phyloP scores from a whole-genome alignment of 2,329 filamentous ascomycete species.

The Harringtonia aguacate region DNA sequence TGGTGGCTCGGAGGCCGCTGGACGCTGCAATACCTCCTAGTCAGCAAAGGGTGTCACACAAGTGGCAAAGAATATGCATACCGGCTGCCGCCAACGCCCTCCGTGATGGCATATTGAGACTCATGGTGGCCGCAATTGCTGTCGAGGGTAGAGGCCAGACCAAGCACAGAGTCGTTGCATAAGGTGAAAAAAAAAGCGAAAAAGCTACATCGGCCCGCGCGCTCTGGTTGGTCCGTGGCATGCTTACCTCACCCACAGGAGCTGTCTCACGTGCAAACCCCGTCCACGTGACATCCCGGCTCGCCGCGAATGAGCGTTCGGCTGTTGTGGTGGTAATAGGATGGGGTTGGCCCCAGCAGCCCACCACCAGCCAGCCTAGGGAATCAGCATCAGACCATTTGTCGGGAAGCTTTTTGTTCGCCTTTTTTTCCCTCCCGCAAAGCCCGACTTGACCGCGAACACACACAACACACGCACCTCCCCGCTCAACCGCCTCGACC shows the following conservation, averaged over 20 bases:
- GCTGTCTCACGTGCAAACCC: not conserved
- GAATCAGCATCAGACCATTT: constrained; percentile 15
- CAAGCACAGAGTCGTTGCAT: too few species aligned
- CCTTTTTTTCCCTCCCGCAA: constrained; percentile 9
- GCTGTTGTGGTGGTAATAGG: not conserved
- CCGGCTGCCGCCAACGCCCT: constrained; percentile 42
- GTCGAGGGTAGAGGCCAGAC: constrained; percentile 4
- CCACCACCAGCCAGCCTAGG: constrained; percentile 2
- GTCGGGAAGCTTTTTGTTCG: constrained; percentile 4
- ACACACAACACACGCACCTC: constrained; percentile 1
- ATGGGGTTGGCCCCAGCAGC: not conserved
- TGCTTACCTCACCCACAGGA: not conserved
- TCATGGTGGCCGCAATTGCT: constrained; percentile 38
- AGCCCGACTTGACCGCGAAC: not conserved
- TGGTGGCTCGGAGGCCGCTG: constrained; percentile 9
- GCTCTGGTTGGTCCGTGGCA: constrained; percentile 1
- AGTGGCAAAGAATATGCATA: not conserved
- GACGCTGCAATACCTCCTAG: constrained; percentile 4
- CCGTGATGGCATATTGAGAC: constrained; percentile 50
- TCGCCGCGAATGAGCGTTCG: constrained; percentile 3
- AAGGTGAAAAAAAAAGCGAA: not conserved
- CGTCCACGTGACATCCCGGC: constrained; percentile 9
- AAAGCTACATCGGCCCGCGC: not conserved
- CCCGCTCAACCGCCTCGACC: not conserved
- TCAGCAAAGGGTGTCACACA: not conserved